Conservation (phyloP, 139 green algal species). For the Chlamydomonas eustigma region DNA sequence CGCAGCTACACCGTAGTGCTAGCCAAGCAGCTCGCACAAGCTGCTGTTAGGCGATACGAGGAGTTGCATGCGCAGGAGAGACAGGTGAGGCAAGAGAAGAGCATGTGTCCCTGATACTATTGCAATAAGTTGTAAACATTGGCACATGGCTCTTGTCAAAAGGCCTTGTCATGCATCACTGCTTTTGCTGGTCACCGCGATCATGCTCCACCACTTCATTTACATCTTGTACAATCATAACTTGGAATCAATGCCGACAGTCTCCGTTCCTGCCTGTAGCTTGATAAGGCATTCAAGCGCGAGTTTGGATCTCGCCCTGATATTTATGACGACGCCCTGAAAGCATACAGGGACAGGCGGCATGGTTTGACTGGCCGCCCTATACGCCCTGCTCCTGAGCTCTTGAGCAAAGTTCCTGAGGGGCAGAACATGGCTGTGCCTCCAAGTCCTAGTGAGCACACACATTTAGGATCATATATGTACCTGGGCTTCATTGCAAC, state of each 20-base stretch:
- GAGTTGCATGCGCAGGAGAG: slow-evolving; percentile 9
- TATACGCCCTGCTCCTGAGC: slow-evolving; percentile 6
- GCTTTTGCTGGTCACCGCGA: no score
- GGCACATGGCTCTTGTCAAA: no score
- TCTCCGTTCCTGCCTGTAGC: background rate
- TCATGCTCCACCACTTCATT: no score
- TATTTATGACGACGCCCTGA: slow-evolving; percentile 14
- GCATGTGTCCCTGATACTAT: no score
- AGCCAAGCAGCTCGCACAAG: background rate
- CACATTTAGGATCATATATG: no score
- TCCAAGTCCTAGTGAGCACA: no score
- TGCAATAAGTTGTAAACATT: no score
- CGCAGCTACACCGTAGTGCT: background rate
- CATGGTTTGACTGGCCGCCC: background rate
- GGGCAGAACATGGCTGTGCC: no score
- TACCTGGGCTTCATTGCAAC: no score
- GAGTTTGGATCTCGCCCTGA: slow-evolving; percentile 20
- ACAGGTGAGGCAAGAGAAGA: background rate
- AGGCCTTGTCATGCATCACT: no score
- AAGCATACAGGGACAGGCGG: slow-evolving; percentile 21
- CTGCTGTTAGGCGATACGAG: slow-evolving; percentile 1
- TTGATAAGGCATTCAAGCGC: slow-evolving; percentile 34
- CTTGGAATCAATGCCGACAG: no score
- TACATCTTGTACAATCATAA: no score
- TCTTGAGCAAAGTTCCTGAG: slow-evolving; percentile 26